Evolutionary conservation across 2,329 filamentous ascomycete genomes (phyloP), one percentile per base, ranked within the genome.

Genomic region (Fusarium chlamydosporum): DNA sequence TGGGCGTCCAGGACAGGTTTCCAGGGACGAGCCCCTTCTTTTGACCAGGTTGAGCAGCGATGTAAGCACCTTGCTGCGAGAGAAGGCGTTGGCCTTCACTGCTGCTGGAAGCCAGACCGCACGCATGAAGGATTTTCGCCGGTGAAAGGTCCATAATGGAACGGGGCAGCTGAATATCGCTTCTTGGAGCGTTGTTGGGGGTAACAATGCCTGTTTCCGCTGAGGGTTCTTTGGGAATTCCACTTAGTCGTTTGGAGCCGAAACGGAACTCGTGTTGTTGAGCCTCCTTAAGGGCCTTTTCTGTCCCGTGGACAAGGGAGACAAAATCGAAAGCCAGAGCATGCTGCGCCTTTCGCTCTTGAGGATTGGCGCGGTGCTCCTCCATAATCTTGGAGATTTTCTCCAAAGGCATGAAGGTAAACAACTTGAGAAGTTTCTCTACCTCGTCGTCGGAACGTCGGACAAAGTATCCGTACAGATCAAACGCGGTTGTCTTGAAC

Each of bases 401-500:
- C 9, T 84, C 75, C 3, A 92, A 72, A 1, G 95, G 92, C 37
- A 97, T 79, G 76, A 99, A 97, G 0, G 96, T 99, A 77, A 99
- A 94, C 23, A 97, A 86, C 76, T 92, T 95, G 40, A 99, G 84
- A 66, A 97, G 91, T 33, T 84, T 86, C 78, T 94, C 92, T 6
- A 98, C 89, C 55, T 96, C 91, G 11, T 87, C 86, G 75, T 99
- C 96, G 1, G 94, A 84, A 0, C 91, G 90, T 51, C 93, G 88
- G 68, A 97, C 84, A 73, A 98, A 96, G 82, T 95, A 97, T 77
- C 94, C 84, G 77, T 98, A 98, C 2, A 98, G 84, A 60, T 98
- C 93, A 75, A 95, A 97, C 0, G 89, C 83, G 31, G 86, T 89
- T 2, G 95, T 97, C 86, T 93, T 87, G 73, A 91, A 89, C 54